phyloP scores from a whole-genome alignment of 495 filamentous ascomycete genomes.

The Recurvomyces mirabilis region DNA sequence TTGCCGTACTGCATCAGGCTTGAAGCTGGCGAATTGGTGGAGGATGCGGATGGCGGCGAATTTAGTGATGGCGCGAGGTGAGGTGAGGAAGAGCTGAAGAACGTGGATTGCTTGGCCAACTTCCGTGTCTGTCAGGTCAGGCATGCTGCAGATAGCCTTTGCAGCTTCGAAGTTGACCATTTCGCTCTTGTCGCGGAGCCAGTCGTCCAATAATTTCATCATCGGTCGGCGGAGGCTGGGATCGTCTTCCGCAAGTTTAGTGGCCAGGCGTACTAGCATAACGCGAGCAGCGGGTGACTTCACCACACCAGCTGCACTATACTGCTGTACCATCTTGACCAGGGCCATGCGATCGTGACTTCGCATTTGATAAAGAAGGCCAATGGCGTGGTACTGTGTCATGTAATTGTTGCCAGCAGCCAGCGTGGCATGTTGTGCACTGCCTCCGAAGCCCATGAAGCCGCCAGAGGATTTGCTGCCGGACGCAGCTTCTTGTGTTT shows the following conservation, averaged over 20 bases:
- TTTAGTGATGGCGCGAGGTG: conserved; percentile 92
- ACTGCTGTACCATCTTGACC: conserved; percentile 99
- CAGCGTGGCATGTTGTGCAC: conserved; percentile 42
- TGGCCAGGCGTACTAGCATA: conserved; percentile 83
- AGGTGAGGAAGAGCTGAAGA: conserved; percentile 91
- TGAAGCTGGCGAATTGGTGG: conserved; percentile 89
- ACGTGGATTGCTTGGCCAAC: conserved; percentile 87
- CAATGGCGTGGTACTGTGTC: conserved; percentile 98
- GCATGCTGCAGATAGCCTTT: conserved; percentile 91
- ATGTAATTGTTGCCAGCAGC: conserved; percentile 77
- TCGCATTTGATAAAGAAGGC: conserved; percentile 95
- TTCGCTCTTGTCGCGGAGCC: conserved; percentile 96
- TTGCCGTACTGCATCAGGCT: conserved; percentile 78
- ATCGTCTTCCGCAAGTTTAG: conserved; percentile 92
- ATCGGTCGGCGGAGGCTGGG: conserved; percentile 77
- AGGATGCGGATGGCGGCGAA: conserved; percentile 96
- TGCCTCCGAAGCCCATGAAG: conserved; percentile 73
- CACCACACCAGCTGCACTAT: conserved; percentile 76
- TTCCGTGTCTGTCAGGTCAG: conserved; percentile 84
- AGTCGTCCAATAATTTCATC: conserved; percentile 90
- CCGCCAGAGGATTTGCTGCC: conserved; percentile 75
- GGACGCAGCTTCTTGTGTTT: conserved; percentile 93
- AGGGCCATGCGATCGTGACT: conserved; percentile 94
- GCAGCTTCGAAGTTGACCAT: conserved; percentile 99
- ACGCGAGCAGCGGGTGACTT: conserved; percentile 91